Evolutionary conservation across 225 moss, liverwort and hornwort genomes (phyloP).

Genomic region (Marchantia polymorpha): DNA sequence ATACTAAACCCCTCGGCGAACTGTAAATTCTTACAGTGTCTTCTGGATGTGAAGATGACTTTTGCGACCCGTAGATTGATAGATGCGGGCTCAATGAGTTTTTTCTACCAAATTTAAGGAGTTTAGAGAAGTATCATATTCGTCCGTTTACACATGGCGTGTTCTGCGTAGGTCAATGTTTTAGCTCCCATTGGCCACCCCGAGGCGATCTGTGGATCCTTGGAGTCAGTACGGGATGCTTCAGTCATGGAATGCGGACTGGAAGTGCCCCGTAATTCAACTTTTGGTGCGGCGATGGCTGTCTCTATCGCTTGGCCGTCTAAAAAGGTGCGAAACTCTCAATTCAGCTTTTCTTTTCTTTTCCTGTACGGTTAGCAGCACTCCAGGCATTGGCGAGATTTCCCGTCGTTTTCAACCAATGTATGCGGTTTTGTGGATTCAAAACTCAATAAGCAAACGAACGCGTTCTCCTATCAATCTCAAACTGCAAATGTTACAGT

Average conservation of each 20-base stretch:
- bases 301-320: constrained; percentile 88
- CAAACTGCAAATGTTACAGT: background rate
- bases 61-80: background rate
- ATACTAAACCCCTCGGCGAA: background rate
- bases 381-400: too few species aligned
- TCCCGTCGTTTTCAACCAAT: too few species aligned
- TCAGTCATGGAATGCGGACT: constrained; percentile 44
- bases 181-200: constrained; percentile 7
- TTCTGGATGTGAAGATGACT: background rate
- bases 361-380: too few species aligned
- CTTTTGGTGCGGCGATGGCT: constrained; percentile 51
- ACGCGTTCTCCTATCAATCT: too few species aligned
- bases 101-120: background rate
- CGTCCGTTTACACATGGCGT: background rate
- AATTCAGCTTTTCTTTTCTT: background rate
- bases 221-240: constrained; percentile 42
- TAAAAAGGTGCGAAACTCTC: constrained; percentile 53
- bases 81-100: background rate
- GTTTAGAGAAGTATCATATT: background rate
- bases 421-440: too few species aligned
- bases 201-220: constrained; percentile 1
- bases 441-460: too few species aligned
- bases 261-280: constrained; percentile 41
- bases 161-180: constrained; percentile 29
- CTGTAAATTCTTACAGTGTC: background rate